These are phyloP conservation scores for Parmelia sp. DNA, from an alignment of 495 filamentous ascomycete genomes.

Conservation along the genomic window DNA sequence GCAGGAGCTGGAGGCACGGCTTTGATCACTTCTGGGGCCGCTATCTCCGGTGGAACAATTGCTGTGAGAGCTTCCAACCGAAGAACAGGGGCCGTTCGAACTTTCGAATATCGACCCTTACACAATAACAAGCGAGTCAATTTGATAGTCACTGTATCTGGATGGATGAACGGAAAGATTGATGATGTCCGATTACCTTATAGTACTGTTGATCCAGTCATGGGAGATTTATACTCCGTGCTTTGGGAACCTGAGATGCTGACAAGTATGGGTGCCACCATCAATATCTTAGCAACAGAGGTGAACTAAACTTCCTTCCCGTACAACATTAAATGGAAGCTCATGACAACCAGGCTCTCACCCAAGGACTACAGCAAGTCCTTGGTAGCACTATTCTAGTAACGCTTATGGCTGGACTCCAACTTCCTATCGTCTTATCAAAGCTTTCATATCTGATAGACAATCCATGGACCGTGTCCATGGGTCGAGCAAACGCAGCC, in stretches of 20 bases:
- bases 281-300: constrained; percentile 95
- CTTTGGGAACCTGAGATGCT: constrained; percentile 99
- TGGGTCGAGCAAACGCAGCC: constrained; percentile 78
- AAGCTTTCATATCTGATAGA: constrained; percentile 97
- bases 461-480: constrained; percentile 94
- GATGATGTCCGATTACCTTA: constrained; percentile 94
- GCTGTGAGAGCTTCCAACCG: constrained; percentile 78
- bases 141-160: constrained; percentile 89
- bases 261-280: constrained; percentile 92
- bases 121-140: constrained; percentile 98
- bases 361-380: constrained; percentile 92
- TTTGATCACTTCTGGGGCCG: constrained; percentile 83
- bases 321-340: neutral
- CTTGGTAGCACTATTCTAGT: constrained; percentile 85
- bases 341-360: constrained; percentile 55
- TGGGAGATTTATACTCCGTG: constrained; percentile 97
- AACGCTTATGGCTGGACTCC: constrained; percentile 86
- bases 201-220: constrained; percentile 92
- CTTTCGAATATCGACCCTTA: constrained; percentile 92
- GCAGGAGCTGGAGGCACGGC: constrained; percentile 90
- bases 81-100: constrained; percentile 82
- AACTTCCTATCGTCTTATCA: constrained; percentile 83
- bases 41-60: constrained; percentile 79
- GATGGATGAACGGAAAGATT: constrained; percentile 97
- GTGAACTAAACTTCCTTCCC: neutral